Conservation (phyloP, 768 basidiomycete species). For the Russula sp. region DNA sequence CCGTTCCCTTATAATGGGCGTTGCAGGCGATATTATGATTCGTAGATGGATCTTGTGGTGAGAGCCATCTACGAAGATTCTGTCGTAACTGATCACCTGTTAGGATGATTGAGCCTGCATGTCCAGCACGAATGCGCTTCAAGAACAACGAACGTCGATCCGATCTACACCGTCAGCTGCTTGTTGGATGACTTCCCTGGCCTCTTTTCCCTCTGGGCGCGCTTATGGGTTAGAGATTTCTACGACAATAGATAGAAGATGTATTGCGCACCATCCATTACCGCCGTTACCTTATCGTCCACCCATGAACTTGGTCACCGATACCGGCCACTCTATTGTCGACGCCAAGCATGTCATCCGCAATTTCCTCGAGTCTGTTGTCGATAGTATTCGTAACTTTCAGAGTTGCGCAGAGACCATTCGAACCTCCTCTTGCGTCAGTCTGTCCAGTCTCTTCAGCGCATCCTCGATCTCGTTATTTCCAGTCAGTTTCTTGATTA, state of each 20-base stretch:
- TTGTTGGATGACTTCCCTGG: background rate
- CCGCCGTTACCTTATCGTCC: too few relatives aligned
- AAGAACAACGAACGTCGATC: background rate
- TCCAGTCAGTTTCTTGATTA: background rate
- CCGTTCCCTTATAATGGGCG: background rate
- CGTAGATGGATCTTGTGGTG: conserved; percentile 2
- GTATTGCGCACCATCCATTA: background rate
- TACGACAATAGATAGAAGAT: too few relatives aligned
- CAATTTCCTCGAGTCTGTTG: background rate
- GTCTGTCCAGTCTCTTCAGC: background rate
- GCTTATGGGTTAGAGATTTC: too few relatives aligned
- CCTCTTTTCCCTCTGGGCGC: background rate
- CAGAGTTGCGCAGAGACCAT: background rate
- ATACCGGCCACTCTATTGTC: too few relatives aligned
- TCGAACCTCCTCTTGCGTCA: background rate
- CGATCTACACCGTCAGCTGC: background rate
- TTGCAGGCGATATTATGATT: background rate
- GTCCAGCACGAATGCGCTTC: too few relatives aligned
- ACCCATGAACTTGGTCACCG: too few relatives aligned
- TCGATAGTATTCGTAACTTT: background rate
- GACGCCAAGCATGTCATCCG: too few relatives aligned
- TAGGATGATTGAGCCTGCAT: background rate
- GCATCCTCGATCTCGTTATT: background rate
- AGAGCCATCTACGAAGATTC: conserved; percentile 1
- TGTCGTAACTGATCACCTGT: background rate